Conservation (phyloP, 2,329 filamentous ascomycete genomes). For the Stachybotrys chlorohalonatus region DNA sequence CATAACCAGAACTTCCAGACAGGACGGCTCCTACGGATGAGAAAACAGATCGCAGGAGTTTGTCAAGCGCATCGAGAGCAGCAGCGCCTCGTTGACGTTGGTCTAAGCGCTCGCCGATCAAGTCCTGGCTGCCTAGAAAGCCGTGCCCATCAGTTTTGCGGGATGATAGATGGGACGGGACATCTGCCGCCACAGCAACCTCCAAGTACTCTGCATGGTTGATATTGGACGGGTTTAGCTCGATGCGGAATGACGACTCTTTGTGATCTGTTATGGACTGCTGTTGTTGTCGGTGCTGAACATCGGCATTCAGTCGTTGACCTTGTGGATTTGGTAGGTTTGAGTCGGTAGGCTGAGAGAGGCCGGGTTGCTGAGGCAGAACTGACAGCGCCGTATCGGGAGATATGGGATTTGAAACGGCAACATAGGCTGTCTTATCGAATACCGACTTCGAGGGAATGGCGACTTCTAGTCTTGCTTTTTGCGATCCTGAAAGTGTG, state of each 20-base stretch:
- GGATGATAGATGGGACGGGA: slow-evolving; percentile 36
- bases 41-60: slow-evolving; percentile 63
- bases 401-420: slow-evolving; percentile 15
- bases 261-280: slow-evolving; percentile 2
- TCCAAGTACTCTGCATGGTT: slow-evolving; percentile 45
- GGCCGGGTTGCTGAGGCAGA: slow-evolving; percentile 3
- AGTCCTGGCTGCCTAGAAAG: slow-evolving; percentile 42
- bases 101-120: slow-evolving; percentile 57
- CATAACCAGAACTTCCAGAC: slow-evolving; percentile 44
- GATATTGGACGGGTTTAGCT: slow-evolving; percentile 33
- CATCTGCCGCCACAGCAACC: slow-evolving; percentile 35
- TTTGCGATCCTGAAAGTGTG: slow-evolving; percentile 10
- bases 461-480: slow-evolving; percentile 35
- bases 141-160: slow-evolving; percentile 46
- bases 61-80: slow-evolving; percentile 61
- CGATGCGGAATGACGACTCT: slow-evolving; percentile 32
- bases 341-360: slow-evolving; percentile 6
- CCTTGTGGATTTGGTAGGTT: slow-evolving; percentile 3
- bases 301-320: not conserved
- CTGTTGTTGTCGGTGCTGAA: not conserved
- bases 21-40: slow-evolving; percentile 63
- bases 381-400: slow-evolving; percentile 9
- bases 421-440: slow-evolving; percentile 26
- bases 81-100: slow-evolving; percentile 74
- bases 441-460: slow-evolving; percentile 34